phyloP scores from a whole-genome alignment of 192 early-diverging fungal species.

The Linnemannia hyalina region DNA sequence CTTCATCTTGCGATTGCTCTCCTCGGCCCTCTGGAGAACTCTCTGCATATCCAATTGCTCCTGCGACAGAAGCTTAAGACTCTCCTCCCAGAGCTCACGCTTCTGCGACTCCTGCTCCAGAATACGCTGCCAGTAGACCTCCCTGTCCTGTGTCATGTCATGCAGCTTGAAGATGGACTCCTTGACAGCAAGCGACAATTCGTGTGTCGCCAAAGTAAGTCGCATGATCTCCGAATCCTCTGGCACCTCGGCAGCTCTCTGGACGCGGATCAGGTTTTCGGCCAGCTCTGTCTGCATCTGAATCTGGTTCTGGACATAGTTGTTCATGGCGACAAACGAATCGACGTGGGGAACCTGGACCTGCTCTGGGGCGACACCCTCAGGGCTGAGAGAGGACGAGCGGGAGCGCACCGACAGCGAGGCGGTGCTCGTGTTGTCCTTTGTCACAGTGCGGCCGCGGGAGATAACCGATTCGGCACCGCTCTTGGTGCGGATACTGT shows the following conservation, averaged over 20 bases:
- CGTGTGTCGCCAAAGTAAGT: constrained; percentile 39
- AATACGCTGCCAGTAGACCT: constrained; percentile 59
- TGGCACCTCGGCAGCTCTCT: constrained; percentile 32
- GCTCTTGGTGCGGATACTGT: constrained; percentile 14
- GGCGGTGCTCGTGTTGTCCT: constrained; percentile 2
- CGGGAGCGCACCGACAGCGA: constrained; percentile 27
- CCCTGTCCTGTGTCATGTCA: constrained; percentile 58
- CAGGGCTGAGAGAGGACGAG: constrained; percentile 39
- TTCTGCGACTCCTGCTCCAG: constrained; percentile 61
- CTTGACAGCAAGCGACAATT: constrained; percentile 38
- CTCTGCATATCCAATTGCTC: constrained; percentile 64
- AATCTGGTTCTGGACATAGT: constrained; percentile 70
- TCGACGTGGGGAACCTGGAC: constrained; percentile 56
- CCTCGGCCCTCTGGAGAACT: constrained; percentile 52
- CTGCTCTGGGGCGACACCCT: constrained; percentile 1
- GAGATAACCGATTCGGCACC: neutral
- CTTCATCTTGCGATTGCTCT: constrained; percentile 54
- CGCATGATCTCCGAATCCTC: constrained; percentile 48
- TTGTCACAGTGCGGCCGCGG: constrained; percentile 20
- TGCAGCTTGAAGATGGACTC: constrained; percentile 45
- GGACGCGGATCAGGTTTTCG: constrained; percentile 59
- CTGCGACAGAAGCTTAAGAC: constrained; percentile 53
- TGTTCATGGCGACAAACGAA: constrained; percentile 59
- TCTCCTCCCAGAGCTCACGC: constrained; percentile 63
- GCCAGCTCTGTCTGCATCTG: constrained; percentile 71